These are phyloP conservation scores for Adansonia madagascariensis DNA, from an alignment of 441 rosid genomes.

Conservation along the genomic window DNA sequence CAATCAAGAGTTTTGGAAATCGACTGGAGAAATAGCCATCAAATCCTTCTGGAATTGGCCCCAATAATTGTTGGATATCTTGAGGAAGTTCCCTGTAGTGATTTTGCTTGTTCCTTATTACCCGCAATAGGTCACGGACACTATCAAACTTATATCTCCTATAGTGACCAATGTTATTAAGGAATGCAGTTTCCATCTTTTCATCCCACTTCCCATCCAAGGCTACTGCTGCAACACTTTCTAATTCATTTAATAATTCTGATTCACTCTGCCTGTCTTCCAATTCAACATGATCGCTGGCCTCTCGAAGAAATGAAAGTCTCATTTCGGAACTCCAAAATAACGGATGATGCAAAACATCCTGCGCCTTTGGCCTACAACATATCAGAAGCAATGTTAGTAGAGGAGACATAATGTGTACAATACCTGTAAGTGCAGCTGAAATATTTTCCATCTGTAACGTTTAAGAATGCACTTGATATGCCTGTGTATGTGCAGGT, in stretches of 20 bases:
- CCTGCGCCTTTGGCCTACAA: constrained; percentile 69
- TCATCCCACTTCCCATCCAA: constrained; percentile 86
- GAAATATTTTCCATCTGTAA: constrained; percentile 1
- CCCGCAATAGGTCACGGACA: constrained; percentile 72
- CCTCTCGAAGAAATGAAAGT: constrained; percentile 81
- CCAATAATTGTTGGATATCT: constrained; percentile 72
- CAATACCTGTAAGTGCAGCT: not conserved
- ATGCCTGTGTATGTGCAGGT: not conserved
- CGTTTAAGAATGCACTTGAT: constrained; percentile 18
- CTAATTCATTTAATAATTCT: constrained; percentile 65
- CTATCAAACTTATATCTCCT: constrained; percentile 79
- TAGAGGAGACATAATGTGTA: not conserved
- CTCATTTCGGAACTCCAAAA: constrained; percentile 79
- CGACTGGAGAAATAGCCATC: constrained; percentile 65
- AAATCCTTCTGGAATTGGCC: constrained; percentile 81
- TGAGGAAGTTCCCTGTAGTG: constrained; percentile 84
- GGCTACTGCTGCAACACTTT: constrained; percentile 62
- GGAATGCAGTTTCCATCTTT: constrained; percentile 68
- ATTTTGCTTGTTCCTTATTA: constrained; percentile 78
- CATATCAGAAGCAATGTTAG: constrained; percentile 8
- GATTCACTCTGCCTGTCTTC: constrained; percentile 76
- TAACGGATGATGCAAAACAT: constrained; percentile 70
- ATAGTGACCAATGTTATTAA: constrained; percentile 75
- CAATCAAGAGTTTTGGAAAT: constrained; percentile 81
- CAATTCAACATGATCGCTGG: constrained; percentile 78